These are phyloP conservation scores for Andrographis paniculata DNA, from an alignment of 305 asterid species.

Conservation along the genomic window DNA sequence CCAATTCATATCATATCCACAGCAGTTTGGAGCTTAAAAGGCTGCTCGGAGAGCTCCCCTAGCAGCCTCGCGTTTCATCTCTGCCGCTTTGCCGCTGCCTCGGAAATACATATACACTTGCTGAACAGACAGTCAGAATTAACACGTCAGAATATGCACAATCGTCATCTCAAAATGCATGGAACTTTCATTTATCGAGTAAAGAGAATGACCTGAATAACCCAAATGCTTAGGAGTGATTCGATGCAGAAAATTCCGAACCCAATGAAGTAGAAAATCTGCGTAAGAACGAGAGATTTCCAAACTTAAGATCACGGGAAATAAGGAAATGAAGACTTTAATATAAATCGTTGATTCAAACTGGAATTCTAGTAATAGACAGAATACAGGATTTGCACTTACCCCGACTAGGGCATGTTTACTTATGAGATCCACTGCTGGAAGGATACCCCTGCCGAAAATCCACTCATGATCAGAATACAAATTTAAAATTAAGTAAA, in stretches of 20 bases:
- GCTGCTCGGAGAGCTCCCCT: constrained; percentile 76
- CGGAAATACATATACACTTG: constrained; percentile 90
- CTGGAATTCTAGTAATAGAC: neutral
- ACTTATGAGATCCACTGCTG: constrained; percentile 86
- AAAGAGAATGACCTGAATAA: constrained; percentile 58
- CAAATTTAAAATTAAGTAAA: neutral
- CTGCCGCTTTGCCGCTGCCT: constrained; percentile 92
- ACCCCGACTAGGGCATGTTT: constrained; percentile 72
- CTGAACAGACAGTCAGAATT: constrained; percentile 31
- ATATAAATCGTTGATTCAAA: neutral
- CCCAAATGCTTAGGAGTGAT: constrained; percentile 86
- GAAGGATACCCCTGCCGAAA: constrained; percentile 80
- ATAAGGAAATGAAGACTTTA: neutral
- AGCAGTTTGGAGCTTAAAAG: constrained; percentile 20
- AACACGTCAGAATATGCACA: neutral
- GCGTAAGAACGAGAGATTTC: neutral
- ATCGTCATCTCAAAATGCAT: neutral
- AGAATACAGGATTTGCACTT: constrained; percentile 21
- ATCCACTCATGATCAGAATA: constrained; percentile 17
- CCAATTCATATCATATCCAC: neutral
- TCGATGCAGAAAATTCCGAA: constrained; percentile 84
- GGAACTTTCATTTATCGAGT: neutral
- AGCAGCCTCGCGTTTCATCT: constrained; percentile 84
- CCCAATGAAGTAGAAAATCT: constrained; percentile 93
- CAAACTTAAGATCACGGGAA: neutral